Percentiles rank a stretch among this genome's conserved stretches.
Evolutionary conservation across 306 rosid genomes (phyloP).

Genomic region (Quercus variabilis): DNA sequence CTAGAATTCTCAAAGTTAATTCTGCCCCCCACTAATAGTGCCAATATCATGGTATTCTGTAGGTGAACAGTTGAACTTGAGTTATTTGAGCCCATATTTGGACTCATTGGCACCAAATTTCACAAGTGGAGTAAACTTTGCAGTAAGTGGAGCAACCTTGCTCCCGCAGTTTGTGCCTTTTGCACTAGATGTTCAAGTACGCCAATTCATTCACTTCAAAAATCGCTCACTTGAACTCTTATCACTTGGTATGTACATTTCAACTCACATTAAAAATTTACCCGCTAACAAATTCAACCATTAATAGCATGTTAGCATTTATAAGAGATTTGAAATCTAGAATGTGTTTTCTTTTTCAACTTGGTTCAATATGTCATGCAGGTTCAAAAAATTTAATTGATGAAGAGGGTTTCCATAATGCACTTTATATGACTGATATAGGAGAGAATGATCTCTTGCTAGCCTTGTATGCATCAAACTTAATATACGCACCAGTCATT

Average conservation of each 20-base stretch:
- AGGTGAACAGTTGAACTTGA: background rate
- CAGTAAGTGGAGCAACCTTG: conserved; percentile 4
- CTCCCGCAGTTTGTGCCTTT: conserved; percentile 2
- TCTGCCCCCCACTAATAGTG: too few species aligned
- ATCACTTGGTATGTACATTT: background rate
- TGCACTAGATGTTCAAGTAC: background rate
- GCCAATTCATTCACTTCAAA: conserved; percentile 1
- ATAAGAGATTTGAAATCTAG: background rate
- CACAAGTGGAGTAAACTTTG: background rate
- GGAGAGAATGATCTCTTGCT: conserved; percentile 2
- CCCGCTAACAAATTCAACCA: too few species aligned
- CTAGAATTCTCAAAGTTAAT: background rate
- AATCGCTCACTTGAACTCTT: background rate
- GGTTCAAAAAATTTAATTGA: background rate
- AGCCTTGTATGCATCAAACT: background rate
- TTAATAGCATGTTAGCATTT: too few species aligned
- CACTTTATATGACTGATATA: background rate
- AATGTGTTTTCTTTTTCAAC: background rate
- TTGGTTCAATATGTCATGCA: background rate
- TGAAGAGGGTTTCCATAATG: background rate
- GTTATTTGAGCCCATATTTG: conserved; percentile 6
- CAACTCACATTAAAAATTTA: background rate
- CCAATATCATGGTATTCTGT: background rate
- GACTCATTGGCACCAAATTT: background rate
- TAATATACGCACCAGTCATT: background rate